Evolutionary conservation across 139 green algal genomes (phyloP).

Genomic region (Chlorella ohadii): DNA sequence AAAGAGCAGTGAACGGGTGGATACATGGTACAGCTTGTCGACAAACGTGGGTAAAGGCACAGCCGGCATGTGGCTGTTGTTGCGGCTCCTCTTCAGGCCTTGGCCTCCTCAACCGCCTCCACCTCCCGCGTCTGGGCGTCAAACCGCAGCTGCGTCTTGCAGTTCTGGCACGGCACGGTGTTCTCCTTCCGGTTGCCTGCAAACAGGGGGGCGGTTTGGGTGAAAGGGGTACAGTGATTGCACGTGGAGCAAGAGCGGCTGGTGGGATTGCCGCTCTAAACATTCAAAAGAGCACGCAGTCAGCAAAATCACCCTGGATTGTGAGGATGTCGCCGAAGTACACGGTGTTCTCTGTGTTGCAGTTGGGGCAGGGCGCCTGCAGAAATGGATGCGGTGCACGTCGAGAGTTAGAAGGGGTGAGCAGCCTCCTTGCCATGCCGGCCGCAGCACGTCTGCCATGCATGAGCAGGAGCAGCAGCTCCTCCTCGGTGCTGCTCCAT

Average conservation of each 20-base stretch:
- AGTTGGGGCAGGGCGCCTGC: constrained; percentile 81
- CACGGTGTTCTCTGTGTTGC: constrained; percentile 69
- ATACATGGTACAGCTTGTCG: no score
- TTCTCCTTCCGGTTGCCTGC: constrained; percentile 62
- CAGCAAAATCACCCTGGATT: constrained; percentile 72
- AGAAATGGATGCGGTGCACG: neutral
- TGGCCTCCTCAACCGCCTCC: neutral
- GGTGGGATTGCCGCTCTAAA: no score
- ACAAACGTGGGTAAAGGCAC: no score
- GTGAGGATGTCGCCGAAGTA: constrained; percentile 93
- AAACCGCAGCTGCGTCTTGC: constrained; percentile 77
- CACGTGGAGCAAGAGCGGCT: neutral
- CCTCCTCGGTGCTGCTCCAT: no score
- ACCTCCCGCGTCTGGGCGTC: constrained; percentile 75
- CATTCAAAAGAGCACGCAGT: no score
- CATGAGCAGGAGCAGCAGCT: no score
- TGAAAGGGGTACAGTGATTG: neutral
- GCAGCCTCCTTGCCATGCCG: no score
- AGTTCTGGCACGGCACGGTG: constrained; percentile 73
- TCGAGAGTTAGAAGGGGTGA: no score
- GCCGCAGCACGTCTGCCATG: no score
- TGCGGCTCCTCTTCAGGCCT: no score
- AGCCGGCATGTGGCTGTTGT: no score
- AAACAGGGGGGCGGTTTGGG: neutral
- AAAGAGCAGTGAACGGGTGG: no score